phyloP scores from a whole-genome alignment of 2,329 filamentous ascomycete genomes.

The Colletotrichum destructivum region DNA sequence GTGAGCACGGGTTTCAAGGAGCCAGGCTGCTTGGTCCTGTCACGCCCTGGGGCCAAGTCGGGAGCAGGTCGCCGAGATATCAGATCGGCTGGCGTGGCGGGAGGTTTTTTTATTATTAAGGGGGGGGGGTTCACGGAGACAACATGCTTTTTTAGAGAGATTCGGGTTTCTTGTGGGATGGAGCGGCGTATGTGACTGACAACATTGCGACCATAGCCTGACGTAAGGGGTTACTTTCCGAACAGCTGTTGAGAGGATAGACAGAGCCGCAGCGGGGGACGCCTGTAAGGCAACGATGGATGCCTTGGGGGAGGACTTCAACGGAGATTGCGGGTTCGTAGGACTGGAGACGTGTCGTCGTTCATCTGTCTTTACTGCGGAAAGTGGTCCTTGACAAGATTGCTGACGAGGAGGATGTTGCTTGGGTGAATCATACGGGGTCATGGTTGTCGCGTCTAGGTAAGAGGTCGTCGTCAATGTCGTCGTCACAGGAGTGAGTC shows the following conservation, averaged over 20 bases:
- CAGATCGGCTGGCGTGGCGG: not conserved
- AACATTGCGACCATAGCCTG: not conserved
- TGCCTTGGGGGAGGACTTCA: not conserved
- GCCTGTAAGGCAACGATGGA: not conserved
- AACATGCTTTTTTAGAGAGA: conserved; percentile 8
- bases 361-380: not conserved
- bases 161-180: not conserved
- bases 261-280: not conserved
- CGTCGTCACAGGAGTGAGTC: not conserved
- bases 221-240: not conserved
- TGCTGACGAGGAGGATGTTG: not conserved
- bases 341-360: not conserved
- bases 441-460: conserved; percentile 2
- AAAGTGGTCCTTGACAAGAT: not conserved
- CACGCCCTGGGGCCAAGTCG: conserved; percentile 6
- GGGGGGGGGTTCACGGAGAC: not conserved
- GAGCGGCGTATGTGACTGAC: conserved; percentile 6
- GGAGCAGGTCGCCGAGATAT: conserved; percentile 14
- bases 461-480: not conserved
- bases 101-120: too few species aligned
- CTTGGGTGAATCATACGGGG: not conserved
- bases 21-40: not conserved
- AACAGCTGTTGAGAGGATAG: not conserved
- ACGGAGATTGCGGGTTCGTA: not conserved
- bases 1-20: not conserved